Conservation (phyloP, 805 yeast genomes). For the Candida parachauliodes region DNA sequence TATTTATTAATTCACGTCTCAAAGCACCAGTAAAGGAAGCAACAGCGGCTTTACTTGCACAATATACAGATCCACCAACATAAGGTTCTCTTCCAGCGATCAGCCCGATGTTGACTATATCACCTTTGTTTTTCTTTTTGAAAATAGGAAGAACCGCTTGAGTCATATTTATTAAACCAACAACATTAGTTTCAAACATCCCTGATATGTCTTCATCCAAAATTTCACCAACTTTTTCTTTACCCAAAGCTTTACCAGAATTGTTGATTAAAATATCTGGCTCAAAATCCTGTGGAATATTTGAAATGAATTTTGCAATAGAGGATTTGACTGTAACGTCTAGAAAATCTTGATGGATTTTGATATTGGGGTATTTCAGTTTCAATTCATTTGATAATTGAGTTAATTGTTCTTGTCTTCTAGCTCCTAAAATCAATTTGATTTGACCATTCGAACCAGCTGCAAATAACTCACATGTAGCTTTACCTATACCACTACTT, state of each 20-base stretch:
- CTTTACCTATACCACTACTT: slow-evolving; percentile 42
- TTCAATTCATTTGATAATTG: slow-evolving; percentile 23
- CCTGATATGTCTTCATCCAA: slow-evolving; percentile 27
- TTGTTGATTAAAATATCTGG: slow-evolving; percentile 37
- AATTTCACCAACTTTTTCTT: slow-evolving; percentile 28
- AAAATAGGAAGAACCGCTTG: slow-evolving; percentile 36
- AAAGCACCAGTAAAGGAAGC: slow-evolving; percentile 30
- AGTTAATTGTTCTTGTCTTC: slow-evolving; percentile 29
- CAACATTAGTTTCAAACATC: slow-evolving; percentile 36
- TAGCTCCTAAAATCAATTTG: slow-evolving; percentile 35
- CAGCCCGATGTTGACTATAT: slow-evolving; percentile 34
- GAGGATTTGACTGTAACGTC: slow-evolving; percentile 28
- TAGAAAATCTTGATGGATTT: slow-evolving; percentile 27
- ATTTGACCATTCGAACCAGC: slow-evolving; percentile 35
- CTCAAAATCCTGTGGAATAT: slow-evolving; percentile 32
- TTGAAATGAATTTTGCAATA: slow-evolving; percentile 25
- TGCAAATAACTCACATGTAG: slow-evolving; percentile 39
- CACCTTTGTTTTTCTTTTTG: slow-evolving; percentile 33
- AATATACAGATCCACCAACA: slow-evolving; percentile 37
- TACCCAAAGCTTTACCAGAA: slow-evolving; percentile 40
- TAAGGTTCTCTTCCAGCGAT: slow-evolving; percentile 38
- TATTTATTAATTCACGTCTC: slow-evolving; percentile 34
- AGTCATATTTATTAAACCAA: slow-evolving; percentile 34
- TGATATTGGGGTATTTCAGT: slow-evolving; percentile 21
- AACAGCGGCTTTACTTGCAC: slow-evolving; percentile 38